Percentiles rank a stretch among this genome's conserved stretches.
phyloP scores from a whole-genome alignment of 2,329 filamentous ascomycete genomes.

The Stagonosporopsis tanaceti region DNA sequence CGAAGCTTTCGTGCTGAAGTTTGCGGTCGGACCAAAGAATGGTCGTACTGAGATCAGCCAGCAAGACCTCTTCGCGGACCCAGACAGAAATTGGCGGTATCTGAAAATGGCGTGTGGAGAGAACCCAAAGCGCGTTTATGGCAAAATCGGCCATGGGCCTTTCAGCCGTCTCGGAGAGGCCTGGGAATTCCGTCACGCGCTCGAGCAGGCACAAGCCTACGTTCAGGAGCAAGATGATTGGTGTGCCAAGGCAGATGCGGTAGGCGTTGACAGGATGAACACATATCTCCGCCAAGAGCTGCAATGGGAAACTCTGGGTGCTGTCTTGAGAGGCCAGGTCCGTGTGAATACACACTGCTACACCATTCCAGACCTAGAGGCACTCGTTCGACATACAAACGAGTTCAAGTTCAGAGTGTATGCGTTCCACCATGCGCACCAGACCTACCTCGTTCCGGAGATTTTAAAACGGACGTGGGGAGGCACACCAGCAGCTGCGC shows the following conservation, averaged over 20 bases:
- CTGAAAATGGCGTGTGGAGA: constrained; percentile 82
- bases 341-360: constrained; percentile 77
- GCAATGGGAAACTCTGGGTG: constrained; percentile 69
- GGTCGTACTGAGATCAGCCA: constrained; percentile 70
- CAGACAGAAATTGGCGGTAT: constrained; percentile 71
- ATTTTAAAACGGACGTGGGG: constrained; percentile 55
- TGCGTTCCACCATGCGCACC: constrained; percentile 75
- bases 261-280: constrained; percentile 52
- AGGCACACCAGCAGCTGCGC: constrained; percentile 56
- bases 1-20: constrained; percentile 68
- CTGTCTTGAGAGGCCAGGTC: constrained; percentile 71
- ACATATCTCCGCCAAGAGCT: constrained; percentile 69
- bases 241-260: constrained; percentile 54
- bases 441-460: constrained; percentile 72
- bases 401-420: constrained; percentile 73
- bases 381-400: constrained; percentile 73
- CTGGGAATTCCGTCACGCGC: constrained; percentile 72
- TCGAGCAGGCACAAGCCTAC: constrained; percentile 67
- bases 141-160: constrained; percentile 33
- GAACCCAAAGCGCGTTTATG: constrained; percentile 71
- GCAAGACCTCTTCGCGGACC: constrained; percentile 52
- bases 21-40: constrained; percentile 54
- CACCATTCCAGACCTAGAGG: constrained; percentile 72
- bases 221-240: constrained; percentile 72
- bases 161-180: constrained; percentile 72